phyloP scores from a whole-genome alignment of 257 asterid species.

The Pogostemon cablin region DNA sequence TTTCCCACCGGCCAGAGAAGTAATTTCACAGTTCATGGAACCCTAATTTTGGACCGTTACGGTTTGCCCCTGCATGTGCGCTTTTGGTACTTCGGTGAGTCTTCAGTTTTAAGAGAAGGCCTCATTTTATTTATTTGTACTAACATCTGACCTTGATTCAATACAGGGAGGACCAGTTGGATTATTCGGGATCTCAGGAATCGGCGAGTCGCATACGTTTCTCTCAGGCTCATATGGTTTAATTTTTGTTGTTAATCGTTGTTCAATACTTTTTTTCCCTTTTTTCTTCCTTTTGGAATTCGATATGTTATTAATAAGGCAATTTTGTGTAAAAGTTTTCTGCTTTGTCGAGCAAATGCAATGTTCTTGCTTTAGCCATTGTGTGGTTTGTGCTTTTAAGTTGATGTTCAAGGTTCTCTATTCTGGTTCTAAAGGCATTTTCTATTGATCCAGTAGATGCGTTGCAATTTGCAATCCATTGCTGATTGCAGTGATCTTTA shows the following conservation, averaged over 20 bases:
- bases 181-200: constrained; percentile 63
- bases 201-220: constrained; percentile 61
- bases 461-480: neutral
- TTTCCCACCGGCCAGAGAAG: too few relatives aligned
- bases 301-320: neutral
- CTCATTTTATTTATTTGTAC: too few relatives aligned
- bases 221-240: constrained; percentile 64
- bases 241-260: neutral
- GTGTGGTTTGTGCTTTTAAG: neutral
- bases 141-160: too few relatives aligned
- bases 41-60: too few relatives aligned
- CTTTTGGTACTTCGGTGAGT: too few relatives aligned
- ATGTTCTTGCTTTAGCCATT: neutral
- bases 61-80: too few relatives aligned
- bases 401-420: constrained; percentile 13
- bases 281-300: neutral
- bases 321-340: neutral
- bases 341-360: neutral
- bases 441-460: too few relatives aligned
- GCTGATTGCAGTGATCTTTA: too few relatives aligned
- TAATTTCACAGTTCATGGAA: too few relatives aligned
- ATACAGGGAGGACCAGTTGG: too few relatives aligned
- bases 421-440: neutral
- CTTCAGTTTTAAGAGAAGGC: too few relatives aligned
- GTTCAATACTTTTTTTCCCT: neutral